These are phyloP conservation scores for Acacia confusa DNA, from an alignment of 306 rosid species.

Conservation along the genomic window DNA sequence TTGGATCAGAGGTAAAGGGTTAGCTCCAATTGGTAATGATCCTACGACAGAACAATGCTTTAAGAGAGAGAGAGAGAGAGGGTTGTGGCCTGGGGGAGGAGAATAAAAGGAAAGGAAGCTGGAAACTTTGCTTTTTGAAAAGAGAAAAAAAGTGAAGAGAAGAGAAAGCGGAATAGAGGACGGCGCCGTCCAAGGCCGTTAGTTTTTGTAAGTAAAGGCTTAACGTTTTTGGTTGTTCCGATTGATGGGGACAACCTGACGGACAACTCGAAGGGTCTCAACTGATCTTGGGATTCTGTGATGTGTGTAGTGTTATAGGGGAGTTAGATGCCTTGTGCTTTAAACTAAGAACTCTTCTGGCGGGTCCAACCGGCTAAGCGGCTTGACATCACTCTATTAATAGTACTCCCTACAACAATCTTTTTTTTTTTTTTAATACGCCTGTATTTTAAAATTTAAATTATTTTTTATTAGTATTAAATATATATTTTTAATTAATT, in stretches of 20 bases:
- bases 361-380: constrained; percentile 29
- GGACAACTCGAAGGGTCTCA: background rate
- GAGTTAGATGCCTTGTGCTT: constrained; percentile 39
- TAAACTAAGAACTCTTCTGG: constrained; percentile 34
- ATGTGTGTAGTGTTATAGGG: background rate
- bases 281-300: background rate
- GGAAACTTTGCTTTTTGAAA: constrained; percentile 45
- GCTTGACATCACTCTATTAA: background rate
- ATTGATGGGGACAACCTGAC: constrained; percentile 2
- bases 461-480: too few species aligned
- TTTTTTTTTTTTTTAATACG: too few species aligned
- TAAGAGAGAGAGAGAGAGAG: constrained; percentile 33
- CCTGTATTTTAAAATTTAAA: too few species aligned
- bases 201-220: background rate
- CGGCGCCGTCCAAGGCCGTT: constrained; percentile 36
- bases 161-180: constrained; percentile 2
- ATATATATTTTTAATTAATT: too few species aligned
- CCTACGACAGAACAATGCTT: constrained; percentile 35
- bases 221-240: constrained; percentile 29
- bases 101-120: constrained; percentile 34
- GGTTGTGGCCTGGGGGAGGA: background rate
- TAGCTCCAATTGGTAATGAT: constrained; percentile 35
- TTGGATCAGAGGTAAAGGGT: constrained; percentile 48
- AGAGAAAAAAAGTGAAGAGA: background rate
- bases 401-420: too few species aligned